phyloP scores from a whole-genome alignment of 345 rosid species.

The Sisymbrium irio region DNA sequence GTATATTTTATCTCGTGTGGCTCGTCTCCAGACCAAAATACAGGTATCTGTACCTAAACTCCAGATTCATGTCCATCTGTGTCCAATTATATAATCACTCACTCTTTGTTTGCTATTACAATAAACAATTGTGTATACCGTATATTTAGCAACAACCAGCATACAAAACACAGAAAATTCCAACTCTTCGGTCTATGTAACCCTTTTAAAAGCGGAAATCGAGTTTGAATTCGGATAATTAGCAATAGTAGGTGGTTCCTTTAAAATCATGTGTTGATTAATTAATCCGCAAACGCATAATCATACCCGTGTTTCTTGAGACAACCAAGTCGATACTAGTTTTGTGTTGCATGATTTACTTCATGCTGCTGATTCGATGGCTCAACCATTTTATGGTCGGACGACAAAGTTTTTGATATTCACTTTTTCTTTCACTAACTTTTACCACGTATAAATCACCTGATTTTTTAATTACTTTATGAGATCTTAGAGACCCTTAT shows the following conservation, averaged over 20 bases:
- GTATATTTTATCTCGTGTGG: background rate
- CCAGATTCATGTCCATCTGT: conserved; percentile 32
- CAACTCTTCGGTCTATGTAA: background rate
- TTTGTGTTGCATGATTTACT: background rate
- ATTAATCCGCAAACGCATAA: background rate
- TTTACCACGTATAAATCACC: conserved; percentile 21
- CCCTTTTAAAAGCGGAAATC: background rate
- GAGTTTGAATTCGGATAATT: background rate
- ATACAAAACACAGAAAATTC: background rate
- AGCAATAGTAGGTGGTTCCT: background rate
- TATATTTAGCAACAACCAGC: background rate
- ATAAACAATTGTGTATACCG: background rate
- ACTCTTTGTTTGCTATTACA: conserved; percentile 9
- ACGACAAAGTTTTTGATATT: conserved; percentile 11
- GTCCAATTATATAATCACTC: conserved; percentile 16
- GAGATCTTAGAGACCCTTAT: conserved; percentile 11
- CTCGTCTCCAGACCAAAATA: conserved; percentile 27
- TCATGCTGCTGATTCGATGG: conserved; percentile 2
- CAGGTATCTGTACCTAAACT: conserved; percentile 32
- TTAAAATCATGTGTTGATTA: background rate
- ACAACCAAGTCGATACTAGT: background rate
- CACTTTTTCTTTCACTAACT: conserved; percentile 27
- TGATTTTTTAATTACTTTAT: conserved; percentile 29
- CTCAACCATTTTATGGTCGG: conserved; percentile 21
- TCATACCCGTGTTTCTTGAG: background rate